These are phyloP conservation scores for Blastobotrys indianensis DNA, from an alignment of 1,139 yeast genomes.

Conservation along the genomic window DNA sequence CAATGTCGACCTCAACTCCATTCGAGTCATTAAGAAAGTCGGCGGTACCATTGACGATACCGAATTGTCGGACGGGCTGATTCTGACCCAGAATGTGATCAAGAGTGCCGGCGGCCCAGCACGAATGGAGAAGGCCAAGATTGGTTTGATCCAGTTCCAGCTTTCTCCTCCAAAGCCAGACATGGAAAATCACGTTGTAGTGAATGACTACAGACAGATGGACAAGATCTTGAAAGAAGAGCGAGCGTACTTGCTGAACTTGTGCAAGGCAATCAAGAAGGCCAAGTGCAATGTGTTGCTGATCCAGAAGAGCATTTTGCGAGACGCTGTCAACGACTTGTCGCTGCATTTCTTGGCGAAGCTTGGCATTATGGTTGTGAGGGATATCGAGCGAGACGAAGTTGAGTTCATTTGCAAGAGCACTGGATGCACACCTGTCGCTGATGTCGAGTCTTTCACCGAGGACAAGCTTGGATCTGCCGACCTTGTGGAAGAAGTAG, in stretches of 20 bases:
- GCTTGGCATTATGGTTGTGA: constrained; percentile 86
- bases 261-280: constrained; percentile 93
- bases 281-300: constrained; percentile 92
- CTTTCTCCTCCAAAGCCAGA: constrained; percentile 98
- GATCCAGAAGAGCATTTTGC: constrained; percentile 87
- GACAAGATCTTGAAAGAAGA: constrained; percentile 97
- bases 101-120: constrained; percentile 96
- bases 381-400: constrained; percentile 95
- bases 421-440: constrained; percentile 91
- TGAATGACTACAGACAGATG: constrained; percentile 97
- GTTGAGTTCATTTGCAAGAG: constrained; percentile 89
- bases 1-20: constrained; percentile 82
- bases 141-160: constrained; percentile 92
- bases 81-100: constrained; percentile 81
- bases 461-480: constrained; percentile 92
- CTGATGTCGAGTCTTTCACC: constrained; percentile 86
- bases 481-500: constrained; percentile 87
- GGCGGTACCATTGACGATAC: constrained; percentile 99
- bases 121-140: constrained; percentile 86
- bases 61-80: constrained; percentile 87
- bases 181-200: constrained; percentile 95
- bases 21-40: constrained; percentile 82
- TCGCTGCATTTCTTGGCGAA: constrained; percentile 92
- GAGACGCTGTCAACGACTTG: constrained; percentile 96
- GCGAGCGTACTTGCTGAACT: constrained; percentile 86